These are phyloP conservation scores for Gryganskiella cystojenkinii DNA, from an alignment of 192 early-diverging fungal genomes.

Conservation along the genomic window DNA sequence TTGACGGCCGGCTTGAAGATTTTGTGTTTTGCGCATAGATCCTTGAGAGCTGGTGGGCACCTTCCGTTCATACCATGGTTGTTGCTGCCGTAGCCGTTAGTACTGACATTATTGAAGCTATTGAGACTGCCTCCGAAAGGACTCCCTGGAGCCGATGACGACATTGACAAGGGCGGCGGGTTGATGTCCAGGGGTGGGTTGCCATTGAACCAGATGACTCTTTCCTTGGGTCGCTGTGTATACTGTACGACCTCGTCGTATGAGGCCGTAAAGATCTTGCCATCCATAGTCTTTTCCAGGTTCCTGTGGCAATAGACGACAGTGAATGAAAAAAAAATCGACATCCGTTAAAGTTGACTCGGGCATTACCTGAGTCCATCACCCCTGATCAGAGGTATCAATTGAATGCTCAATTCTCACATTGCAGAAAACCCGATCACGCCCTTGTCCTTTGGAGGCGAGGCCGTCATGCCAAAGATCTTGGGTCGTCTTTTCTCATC, in stretches of 20 bases:
- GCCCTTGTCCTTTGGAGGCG: conserved; percentile 66
- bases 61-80: too few relatives aligned
- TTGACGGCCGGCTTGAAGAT: conserved; percentile 57
- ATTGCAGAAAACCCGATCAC: conserved; percentile 14
- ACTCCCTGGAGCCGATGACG: too few relatives aligned
- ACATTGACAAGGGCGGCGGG: too few relatives aligned
- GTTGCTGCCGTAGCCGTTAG: too few relatives aligned
- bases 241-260: conserved; percentile 42
- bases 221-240: background rate
- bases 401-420: conserved; percentile 6
- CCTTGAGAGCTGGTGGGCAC: conserved; percentile 26
- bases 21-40: conserved; percentile 27
- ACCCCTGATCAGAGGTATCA: too few relatives aligned
- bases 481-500: conserved; percentile 66
- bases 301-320: conserved; percentile 26
- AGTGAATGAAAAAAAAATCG: background rate
- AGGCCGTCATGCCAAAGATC: conserved; percentile 94
- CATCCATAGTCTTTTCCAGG: conserved; percentile 64
- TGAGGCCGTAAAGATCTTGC: conserved; percentile 66
- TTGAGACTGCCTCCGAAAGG: too few relatives aligned
- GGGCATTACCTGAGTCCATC: too few relatives aligned
- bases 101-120: too few relatives aligned
- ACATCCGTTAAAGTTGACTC: too few relatives aligned
- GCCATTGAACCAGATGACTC: conserved; percentile 2
- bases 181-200: too few relatives aligned